These are phyloP conservation scores for Mitragyna speciosa DNA, from an alignment of 257 asterid genomes.

Conservation along the genomic window DNA sequence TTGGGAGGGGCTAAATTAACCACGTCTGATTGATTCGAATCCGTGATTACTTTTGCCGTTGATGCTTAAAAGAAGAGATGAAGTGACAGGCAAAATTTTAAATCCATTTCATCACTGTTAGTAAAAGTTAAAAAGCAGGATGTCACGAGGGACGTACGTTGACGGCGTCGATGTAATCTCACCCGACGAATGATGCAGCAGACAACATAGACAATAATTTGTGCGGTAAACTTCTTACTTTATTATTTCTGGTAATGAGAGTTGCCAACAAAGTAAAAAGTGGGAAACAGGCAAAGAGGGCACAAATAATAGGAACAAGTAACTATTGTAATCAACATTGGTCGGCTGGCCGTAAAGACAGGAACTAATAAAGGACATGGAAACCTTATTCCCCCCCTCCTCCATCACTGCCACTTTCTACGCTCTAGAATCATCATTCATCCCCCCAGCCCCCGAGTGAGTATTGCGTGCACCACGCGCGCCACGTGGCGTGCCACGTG, in stretches of 20 bases:
- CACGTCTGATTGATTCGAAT: not conserved
- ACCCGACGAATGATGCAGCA: not conserved
- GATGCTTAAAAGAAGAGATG: not conserved
- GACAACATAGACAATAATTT: constrained; percentile 13
- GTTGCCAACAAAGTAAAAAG: not conserved
- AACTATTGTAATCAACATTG: constrained; percentile 27
- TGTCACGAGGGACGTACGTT: not conserved
- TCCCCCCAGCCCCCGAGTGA: too few relatives aligned
- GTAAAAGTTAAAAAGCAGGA: not conserved
- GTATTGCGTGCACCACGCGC: too few relatives aligned
- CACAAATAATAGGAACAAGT: constrained; percentile 9
- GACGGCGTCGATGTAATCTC: not conserved
- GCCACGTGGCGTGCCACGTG: too few relatives aligned
- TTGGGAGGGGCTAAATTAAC: not conserved
- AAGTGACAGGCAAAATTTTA: not conserved
- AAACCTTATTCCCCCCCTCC: constrained; percentile 22
- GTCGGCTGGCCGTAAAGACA: constrained; percentile 43
- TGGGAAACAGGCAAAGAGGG: not conserved
- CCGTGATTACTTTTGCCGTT: not conserved
- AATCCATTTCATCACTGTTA: not conserved
- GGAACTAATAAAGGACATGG: constrained; percentile 25
- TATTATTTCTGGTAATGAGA: not conserved
- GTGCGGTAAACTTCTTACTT: not conserved
- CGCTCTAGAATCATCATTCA: constrained; percentile 36
- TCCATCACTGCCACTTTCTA: constrained; percentile 39